phyloP scores from a whole-genome alignment of 2,329 filamentous ascomycete species.

The Calonectria hawksworthii region DNA sequence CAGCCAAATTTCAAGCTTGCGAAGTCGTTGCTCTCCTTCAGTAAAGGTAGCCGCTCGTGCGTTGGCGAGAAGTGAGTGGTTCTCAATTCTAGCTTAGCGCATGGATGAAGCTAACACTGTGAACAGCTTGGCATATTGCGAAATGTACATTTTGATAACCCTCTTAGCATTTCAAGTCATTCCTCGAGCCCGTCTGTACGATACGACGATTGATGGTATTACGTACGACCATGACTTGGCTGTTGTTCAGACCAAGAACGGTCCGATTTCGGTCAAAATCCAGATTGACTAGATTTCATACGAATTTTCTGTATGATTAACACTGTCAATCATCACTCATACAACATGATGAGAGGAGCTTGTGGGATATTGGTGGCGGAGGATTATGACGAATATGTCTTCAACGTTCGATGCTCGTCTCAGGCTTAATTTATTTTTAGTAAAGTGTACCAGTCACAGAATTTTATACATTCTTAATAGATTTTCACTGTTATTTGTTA shows the following conservation, averaged over 20 bases:
- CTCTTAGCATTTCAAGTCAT: slow-evolving; percentile 31
- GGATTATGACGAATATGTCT: not conserved
- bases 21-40: slow-evolving; percentile 37
- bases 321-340: too few species aligned
- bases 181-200: slow-evolving; percentile 28
- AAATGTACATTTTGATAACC: slow-evolving; percentile 35
- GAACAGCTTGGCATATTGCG: slow-evolving; percentile 36
- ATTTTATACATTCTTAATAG: not conserved
- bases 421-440: not conserved
- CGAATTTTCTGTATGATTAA: not conserved
- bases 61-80: slow-evolving; percentile 39
- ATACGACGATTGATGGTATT: slow-evolving; percentile 36
- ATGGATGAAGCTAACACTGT: not conserved
- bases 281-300: slow-evolving; percentile 18
- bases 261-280: slow-evolving; percentile 30
- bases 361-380: not conserved
- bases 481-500: not conserved
- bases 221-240: slow-evolving; percentile 40
- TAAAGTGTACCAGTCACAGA: not conserved
- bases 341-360: too few species aligned
- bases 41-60: slow-evolving; percentile 40
- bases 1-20: slow-evolving; percentile 44
- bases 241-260: slow-evolving; percentile 39
- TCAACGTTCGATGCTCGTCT: not conserved
- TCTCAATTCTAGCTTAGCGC: accelerated